Base-by-base conservation (phyloP, 306 rosid species). In the Biancaea sappan region DNA sequence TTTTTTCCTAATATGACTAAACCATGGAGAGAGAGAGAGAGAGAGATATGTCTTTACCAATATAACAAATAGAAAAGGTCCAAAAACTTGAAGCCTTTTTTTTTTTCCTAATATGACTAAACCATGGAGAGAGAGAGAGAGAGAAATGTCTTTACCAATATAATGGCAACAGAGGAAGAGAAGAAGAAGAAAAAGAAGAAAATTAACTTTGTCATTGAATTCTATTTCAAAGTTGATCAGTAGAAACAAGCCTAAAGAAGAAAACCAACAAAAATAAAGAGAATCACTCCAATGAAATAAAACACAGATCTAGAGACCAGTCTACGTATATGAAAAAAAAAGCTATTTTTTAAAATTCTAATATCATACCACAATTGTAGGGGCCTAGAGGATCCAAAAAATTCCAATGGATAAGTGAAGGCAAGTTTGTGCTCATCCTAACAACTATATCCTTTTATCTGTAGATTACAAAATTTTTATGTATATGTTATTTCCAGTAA, bases 311-410 rank as follows among this genome's bases (percentile, higher is more conserved):
- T 47, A 31, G 37, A 51, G 50, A 52, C 75, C 53, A 60, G 56
- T 28, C 59, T 71, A 60, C 37, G 52, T 58, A 66, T 41, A 59
- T 67, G 28, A 60, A 35, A 61, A 51, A 60, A 35, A 61, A 51
- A 60, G 62, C 19, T 28, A 6, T 54, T 43, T 29, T 44, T 61
- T 32, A 71, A 50, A 75, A 16, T 13, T 66, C n/a, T 15, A 28
- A 79, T 64, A 50, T 44, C 93, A 72, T 94, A 94, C 99, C 99
- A 94, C 99, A 65, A 94, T 79, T n/a, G 93, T 90, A 63, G 99
- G 97, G 24, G 97, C 96, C 99, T 96, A 94, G 19, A 94, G 89
- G 71, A 92, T 83, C 99, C 99, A 94, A 73, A 92, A 87, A 51
- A 88, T 74, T 40, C 90, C 86, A 59, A 85, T 67, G 64, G 99